Evolutionary conservation across 352 stramenopile species (phyloP).

Genomic region (Phytophthora fragariae): DNA sequence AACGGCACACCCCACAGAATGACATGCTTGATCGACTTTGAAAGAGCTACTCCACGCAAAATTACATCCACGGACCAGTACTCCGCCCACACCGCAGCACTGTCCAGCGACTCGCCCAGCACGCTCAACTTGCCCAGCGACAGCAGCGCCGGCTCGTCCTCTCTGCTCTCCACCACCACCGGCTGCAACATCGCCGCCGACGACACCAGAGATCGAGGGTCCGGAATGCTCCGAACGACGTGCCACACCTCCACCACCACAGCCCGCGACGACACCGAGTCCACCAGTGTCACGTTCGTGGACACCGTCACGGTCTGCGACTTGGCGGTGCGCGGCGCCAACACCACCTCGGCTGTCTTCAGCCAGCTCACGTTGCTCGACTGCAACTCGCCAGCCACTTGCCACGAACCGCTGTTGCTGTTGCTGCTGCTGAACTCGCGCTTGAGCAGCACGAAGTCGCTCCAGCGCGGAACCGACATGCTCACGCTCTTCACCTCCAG

Average conservation of each 20-base stretch:
- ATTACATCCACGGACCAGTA: constrained; percentile 16
- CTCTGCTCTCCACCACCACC: constrained; percentile 3
- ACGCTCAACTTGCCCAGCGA: constrained; percentile 5
- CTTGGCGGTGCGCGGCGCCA: constrained; percentile 37
- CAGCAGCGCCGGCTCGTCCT: constrained; percentile 21
- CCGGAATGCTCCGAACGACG: constrained; percentile 9
- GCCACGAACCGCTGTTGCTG: not conserved
- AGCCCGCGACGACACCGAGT: constrained; percentile 21
- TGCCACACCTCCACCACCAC: constrained; percentile 40
- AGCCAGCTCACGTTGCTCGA: constrained; percentile 32
- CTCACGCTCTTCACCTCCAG: constrained; percentile 16
- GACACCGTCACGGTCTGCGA: constrained; percentile 37
- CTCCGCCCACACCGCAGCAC: constrained; percentile 16
- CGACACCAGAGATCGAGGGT: constrained; percentile 5
- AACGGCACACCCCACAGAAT: not conserved
- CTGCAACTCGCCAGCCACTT: constrained; percentile 12
- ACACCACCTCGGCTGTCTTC: constrained; percentile 31
- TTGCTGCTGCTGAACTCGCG: constrained; percentile 13
- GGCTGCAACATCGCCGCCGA: constrained; percentile 2
- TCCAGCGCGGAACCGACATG: constrained; percentile 22
- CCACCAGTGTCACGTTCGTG: constrained; percentile 45
- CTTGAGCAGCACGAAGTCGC: constrained; percentile 21
- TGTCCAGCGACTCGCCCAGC: constrained; percentile 13
- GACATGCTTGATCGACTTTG: not conserved
- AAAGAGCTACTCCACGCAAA: not conserved